Evolutionary conservation across 176 grass and related monocot genomes (phyloP).

Genomic region (Tillandsia leiboldiana): DNA sequence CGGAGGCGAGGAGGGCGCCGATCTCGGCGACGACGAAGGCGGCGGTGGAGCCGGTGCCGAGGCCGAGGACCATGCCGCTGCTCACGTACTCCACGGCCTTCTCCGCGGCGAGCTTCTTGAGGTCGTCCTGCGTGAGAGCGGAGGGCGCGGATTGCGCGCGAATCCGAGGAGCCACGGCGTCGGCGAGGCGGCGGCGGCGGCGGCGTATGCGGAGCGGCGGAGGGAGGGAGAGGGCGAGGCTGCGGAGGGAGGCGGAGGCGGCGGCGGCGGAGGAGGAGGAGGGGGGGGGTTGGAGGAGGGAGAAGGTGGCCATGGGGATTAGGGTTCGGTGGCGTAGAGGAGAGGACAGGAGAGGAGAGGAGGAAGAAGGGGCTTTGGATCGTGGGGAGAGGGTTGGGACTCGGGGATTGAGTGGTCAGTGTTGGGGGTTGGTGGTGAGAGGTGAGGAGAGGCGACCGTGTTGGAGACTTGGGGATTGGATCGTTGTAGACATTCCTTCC

Average conservation of each 20-base stretch:
- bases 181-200: conserved; percentile 4
- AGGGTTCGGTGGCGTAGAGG: background rate
- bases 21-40: conserved; percentile 88
- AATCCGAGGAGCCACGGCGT: conserved; percentile 1
- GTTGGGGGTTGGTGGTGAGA: background rate
- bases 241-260: conserved; percentile 30
- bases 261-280: conserved; percentile 16
- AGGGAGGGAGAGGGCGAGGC: conserved; percentile 8
- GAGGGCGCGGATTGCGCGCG: conserved; percentile 41
- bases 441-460: background rate
- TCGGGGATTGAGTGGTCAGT: background rate
- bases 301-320: background rate
- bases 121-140: conserved; percentile 71
- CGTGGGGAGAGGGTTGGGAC: background rate
- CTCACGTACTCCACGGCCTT: conserved; percentile 82
- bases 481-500: background rate
- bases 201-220: background rate
- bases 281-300: background rate
- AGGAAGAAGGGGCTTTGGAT: background rate
- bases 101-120: conserved; percentile 80
- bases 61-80: conserved; percentile 80
- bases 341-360: background rate
- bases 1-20: conserved; percentile 52
- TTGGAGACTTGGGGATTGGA: background rate
- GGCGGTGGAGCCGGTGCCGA: conserved; percentile 79